A percentile compares a stretch with the other conserved stretches of the same genome.
Conservation (phyloP, 73 alveolate genomes). For the Tetrahymena borealis region DNA sequence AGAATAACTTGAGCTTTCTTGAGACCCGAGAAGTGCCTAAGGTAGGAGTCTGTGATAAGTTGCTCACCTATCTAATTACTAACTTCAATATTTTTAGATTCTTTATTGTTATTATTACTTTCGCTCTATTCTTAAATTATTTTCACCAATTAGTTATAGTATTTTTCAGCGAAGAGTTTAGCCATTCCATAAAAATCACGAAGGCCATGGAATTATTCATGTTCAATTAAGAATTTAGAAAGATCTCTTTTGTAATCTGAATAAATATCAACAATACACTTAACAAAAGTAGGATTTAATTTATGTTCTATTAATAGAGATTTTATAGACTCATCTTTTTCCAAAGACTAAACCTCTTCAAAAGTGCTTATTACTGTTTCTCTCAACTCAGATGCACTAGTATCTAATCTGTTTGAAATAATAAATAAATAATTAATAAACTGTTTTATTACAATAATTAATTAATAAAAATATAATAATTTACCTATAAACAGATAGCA, state of each 20-base stretch:
- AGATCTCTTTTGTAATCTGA: background rate
- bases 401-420: background rate
- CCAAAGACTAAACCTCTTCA: background rate
- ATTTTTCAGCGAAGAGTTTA: background rate
- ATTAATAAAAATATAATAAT: too few relatives aligned
- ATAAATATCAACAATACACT: background rate
- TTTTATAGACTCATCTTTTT: too few relatives aligned
- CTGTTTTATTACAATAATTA: background rate
- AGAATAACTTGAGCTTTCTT: background rate
- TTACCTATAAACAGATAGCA: background rate
- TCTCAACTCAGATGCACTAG: background rate
- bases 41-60: background rate
- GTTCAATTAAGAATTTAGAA: too few relatives aligned
- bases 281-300: background rate
- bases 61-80: constrained; percentile 18
- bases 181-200: background rate
- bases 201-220: background rate
- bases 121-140: background rate
- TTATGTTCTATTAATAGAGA: background rate
- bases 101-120: background rate
- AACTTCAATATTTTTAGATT: background rate
- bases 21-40: background rate
- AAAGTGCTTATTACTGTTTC: background rate
- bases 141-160: background rate
- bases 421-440: background rate